Evolutionary conservation across 768 basidiomycete species (phyloP), one percentile per base, ranked within the genome.

Genomic region (Tylopilus felleus): DNA sequence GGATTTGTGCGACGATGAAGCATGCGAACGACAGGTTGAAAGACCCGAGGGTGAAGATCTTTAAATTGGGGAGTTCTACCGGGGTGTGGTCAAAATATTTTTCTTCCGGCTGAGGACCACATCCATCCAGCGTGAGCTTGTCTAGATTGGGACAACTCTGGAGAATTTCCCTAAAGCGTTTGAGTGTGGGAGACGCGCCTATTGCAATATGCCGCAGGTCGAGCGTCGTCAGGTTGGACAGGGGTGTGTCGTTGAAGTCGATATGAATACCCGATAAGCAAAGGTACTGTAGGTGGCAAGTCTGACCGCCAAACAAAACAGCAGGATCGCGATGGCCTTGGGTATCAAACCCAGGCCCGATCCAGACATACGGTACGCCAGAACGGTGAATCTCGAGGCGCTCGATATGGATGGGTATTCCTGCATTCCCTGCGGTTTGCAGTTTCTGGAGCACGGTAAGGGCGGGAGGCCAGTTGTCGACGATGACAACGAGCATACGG

Each of bases 331-430:
- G 58, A 49, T 75, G 65, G 56, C 66, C 67, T 38, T 60, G 60
- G 19, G 71, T 69, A 40, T 73, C 65, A 60, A 74, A 78, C 12
- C 69, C 76, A 8, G 68, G 67, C 10, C 79, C 80, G 22, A 75
- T 60, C 71, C 78, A 78, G 17, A 75, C 57, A 53, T 76, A 79
- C 36, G 78, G 77, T 27, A 67, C 54, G 5, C 81, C 82, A 14
- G 73, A 70, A 29, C 85, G 81, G 66, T 86, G 85, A 25, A 90
- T 66, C 67, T 88, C 86, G 58, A 89, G 70, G 27, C 80, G 80
- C 57, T 84, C 77, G n/a, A 90, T 64, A 38, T 69, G 71, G 56
- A 80, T 73, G 17, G 75, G 68, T 25, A 62, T 55, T 4, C 72
- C 69, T 12, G 67, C 54, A 27, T 58, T 60, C 8, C 73, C 74